Base-by-base conservation (phyloP, 2,329 filamentous ascomycete genomes). In the Diaporthe aspalathi region DNA sequence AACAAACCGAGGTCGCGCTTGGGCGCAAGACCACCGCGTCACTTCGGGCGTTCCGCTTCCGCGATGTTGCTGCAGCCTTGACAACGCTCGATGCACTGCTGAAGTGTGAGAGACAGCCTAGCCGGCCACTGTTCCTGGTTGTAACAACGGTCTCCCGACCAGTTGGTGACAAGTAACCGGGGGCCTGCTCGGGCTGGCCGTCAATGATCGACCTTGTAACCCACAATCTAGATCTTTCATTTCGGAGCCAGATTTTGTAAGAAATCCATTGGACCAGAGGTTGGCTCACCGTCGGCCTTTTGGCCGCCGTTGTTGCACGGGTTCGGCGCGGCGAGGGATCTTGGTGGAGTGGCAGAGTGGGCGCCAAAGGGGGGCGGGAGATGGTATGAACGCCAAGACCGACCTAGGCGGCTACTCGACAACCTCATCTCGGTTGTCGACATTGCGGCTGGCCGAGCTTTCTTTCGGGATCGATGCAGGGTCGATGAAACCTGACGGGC, bases 361-460 rank as follows among this genome's bases (percentile, higher is more conserved):
- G 60, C 60, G 60, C 8, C 45, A 65, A 50, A 50, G 29, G 60
- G n/a, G 60, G 60, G 60, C 60, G 60, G 45, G 3, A 20, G 60
- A 24, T 50, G 60, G 60, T 24, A 45, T 50, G 16, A 65, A 50
- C n/a, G 60, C 60, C 60, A 65, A 65, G 60, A 65, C 60, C 45
- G 29, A 7, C 5, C 43, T 65, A 49, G 27, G 60, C 60, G 60
- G 60, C 45, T 50, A 65, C 60, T 50, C 29, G 60, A 35, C 60
- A 50, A 27, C 20, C 45, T 65, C 60, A 65, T 65, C 60, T 65
- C 60, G 60, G 60, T 65, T 65, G 60, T 65, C 60, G 29, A 65
- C 45, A 65, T 65, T 65, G 60, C 45, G 60, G 43, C 60, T 65
- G 60, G 60, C 43, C 60, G 27, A 65, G 60, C 45, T 9, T 50